These are phyloP conservation scores for Pharus latifolius DNA, from an alignment of 176 grass and related monocot species.

Conservation along the genomic window DNA sequence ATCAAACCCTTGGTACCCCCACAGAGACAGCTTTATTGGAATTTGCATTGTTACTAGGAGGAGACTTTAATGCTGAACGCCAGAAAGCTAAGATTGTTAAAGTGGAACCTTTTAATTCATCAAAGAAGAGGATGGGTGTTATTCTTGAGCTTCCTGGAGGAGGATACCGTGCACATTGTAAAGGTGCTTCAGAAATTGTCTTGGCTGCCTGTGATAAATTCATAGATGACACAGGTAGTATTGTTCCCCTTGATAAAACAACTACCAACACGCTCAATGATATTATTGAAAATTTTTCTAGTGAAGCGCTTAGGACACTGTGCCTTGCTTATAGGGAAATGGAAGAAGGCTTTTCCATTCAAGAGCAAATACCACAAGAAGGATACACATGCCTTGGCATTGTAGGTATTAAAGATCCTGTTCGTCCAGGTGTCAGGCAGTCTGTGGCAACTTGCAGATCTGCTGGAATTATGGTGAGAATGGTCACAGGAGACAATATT, in stretches of 20 bases:
- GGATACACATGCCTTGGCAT: constrained; percentile 50
- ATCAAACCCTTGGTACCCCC: constrained; percentile 42
- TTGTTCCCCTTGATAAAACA: constrained; percentile 24
- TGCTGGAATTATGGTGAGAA: constrained; percentile 50
- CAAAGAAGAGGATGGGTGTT: constrained; percentile 49
- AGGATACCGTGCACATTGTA: constrained; percentile 23
- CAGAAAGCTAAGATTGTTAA: constrained; percentile 25
- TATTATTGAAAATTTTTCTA: constrained; percentile 40
- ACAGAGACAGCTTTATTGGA: constrained; percentile 46
- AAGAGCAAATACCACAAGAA: constrained; percentile 23
- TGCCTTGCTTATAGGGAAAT: constrained; percentile 47
- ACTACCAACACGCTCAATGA: constrained; percentile 13
- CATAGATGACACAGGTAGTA: constrained; percentile 26
- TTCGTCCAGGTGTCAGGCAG: constrained; percentile 38
- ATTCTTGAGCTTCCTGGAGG: constrained; percentile 27
- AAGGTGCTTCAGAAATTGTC: constrained; percentile 55
- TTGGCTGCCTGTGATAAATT: constrained; percentile 30
- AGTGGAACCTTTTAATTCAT: constrained; percentile 50
- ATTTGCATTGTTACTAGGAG: constrained; percentile 42
- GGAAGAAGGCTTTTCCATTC: constrained; percentile 19
- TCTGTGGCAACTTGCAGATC: constrained; percentile 40
- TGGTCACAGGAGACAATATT: constrained; percentile 56
- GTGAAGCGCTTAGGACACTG: constrained; percentile 40
- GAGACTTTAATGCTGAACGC: constrained; percentile 31
- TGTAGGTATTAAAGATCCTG: constrained; percentile 54